Base-by-base conservation (phyloP, 306 rosid genomes). In the Prunus padus region DNA sequence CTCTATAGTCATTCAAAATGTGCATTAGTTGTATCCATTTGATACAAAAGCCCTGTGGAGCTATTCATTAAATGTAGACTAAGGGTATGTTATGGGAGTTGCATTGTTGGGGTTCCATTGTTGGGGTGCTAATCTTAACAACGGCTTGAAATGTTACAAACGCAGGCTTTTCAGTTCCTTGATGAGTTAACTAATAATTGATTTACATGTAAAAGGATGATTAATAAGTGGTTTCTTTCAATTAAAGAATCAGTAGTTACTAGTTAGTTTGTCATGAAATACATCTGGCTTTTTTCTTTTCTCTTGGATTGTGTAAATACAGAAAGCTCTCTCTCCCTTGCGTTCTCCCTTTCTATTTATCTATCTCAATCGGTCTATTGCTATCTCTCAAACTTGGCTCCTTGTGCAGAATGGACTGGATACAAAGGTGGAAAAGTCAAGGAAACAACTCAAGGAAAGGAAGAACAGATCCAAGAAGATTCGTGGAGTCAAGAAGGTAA, bases 401-500 rank as follows among this genome's bases (percentile, higher is more conserved):
- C 67, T 16, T 15, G 73, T 75, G 69, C 86, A 94, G 98, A 94
- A 94, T 9, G 98, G 98, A 52, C 93, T 94, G 18, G 94, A 88
- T 68, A 88, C 94, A 0, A 94, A 94, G 90, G 87, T 90, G 30
- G 97, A 87, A 25, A 94, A 86, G 80, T 90, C 97, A 11, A 90
- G 98, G 84, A 94, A 94, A 45, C 98, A 94, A 73, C 62, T 94
- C 89, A 94, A 94, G 85, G 98, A 94, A 69, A 90, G 98, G 42
- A 94, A 94, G 90, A 91, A 94, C 45, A 84, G 98, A 63, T 88
- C 98, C 0, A 88, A 85, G 91, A 94, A 91, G 84, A 91, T 94
- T 69, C 97, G 97, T 4, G 98, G 97, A 30, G 97, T 94, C 3
- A 94, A 94, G 90, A 94, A 94, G 92, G 98, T 94, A 82, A 68